These are phyloP conservation scores for Serendipita indica DNA, from an alignment of 768 basidiomycete species.

Conservation along the genomic window DNA sequence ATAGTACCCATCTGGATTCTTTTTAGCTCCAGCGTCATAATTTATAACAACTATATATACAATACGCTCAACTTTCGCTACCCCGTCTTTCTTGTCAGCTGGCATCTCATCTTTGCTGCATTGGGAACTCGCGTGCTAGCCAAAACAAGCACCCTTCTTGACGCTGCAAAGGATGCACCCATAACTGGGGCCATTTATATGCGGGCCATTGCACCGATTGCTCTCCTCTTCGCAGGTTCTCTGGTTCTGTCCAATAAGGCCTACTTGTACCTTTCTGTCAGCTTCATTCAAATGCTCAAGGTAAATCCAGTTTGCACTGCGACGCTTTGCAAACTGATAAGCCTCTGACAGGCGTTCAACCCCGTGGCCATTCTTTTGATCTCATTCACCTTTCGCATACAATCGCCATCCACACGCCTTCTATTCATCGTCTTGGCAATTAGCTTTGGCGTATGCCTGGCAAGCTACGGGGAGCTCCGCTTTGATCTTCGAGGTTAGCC, in stretches of 20 bases:
- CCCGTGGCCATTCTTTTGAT: conserved; percentile 86
- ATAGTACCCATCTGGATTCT: conserved; percentile 91
- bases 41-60: conserved; percentile 90
- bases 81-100: conserved; percentile 89
- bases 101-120: conserved; percentile 57
- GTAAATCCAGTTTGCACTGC: conserved; percentile 25
- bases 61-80: conserved; percentile 70
- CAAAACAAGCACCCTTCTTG: conserved; percentile 66
- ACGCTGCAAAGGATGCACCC: conserved; percentile 62
- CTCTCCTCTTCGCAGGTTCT: conserved; percentile 82
- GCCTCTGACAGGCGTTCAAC: conserved; percentile 55
- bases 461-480: conserved; percentile 74
- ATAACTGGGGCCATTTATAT: conserved; percentile 68
- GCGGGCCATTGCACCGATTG: conserved; percentile 83
- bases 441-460: conserved; percentile 75
- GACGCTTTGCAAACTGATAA: background rate
- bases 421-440: conserved; percentile 80
- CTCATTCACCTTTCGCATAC: conserved; percentile 78
- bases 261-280: conserved; percentile 79
- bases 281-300: conserved; percentile 97
- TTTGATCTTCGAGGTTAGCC: conserved; percentile 47
- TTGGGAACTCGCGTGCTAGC: conserved; percentile 77
- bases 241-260: conserved; percentile 86
- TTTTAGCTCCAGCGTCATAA: conserved; percentile 78
- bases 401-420: conserved; percentile 72